These are phyloP conservation scores for Naganishia onofrii DNA, from an alignment of 768 basidiomycete species.

Conservation along the genomic window DNA sequence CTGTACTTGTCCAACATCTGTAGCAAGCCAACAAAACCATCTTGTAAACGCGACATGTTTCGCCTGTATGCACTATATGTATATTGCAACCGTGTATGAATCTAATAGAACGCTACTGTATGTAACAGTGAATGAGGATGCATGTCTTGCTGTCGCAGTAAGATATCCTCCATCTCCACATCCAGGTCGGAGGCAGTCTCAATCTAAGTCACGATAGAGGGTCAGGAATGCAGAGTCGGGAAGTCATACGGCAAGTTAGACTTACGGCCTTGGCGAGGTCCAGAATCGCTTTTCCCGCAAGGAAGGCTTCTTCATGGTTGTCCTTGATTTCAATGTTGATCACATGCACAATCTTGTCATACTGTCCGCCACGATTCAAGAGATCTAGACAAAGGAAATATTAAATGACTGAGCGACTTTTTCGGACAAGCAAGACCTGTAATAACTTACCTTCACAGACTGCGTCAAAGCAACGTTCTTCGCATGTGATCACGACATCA, in stretches of 20 bases:
- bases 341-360: slow-evolving; percentile 88
- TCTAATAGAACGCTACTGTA: slow-evolving; percentile 81
- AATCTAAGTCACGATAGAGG: slow-evolving; percentile 59
- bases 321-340: slow-evolving; percentile 99
- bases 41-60: slow-evolving; percentile 10
- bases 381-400: slow-evolving; percentile 59
- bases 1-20: background rate
- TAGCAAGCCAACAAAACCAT: background rate
- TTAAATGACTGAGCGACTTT: slow-evolving; percentile 42
- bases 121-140: slow-evolving; percentile 91
- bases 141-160: slow-evolving; percentile 78
- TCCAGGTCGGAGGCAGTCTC: slow-evolving; percentile 83
- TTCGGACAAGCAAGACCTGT: background rate
- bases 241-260: slow-evolving; percentile 37
- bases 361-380: slow-evolving; percentile 79
- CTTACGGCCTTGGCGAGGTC: slow-evolving; percentile 85
- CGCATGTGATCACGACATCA: slow-evolving; percentile 98
- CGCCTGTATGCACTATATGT: slow-evolving; percentile 3
- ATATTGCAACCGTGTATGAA: background rate
- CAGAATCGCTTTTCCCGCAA: slow-evolving; percentile 91
- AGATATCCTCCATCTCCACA: slow-evolving; percentile 80
- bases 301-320: slow-evolving; percentile 95
- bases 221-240: background rate
- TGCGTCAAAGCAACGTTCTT: slow-evolving; percentile 96
- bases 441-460: slow-evolving; percentile 83